Evolutionary conservation across 202 grass and related monocot species (phyloP), one percentile per base, ranked within the genome.

Genomic region (Schoenoplectus triqueter): DNA sequence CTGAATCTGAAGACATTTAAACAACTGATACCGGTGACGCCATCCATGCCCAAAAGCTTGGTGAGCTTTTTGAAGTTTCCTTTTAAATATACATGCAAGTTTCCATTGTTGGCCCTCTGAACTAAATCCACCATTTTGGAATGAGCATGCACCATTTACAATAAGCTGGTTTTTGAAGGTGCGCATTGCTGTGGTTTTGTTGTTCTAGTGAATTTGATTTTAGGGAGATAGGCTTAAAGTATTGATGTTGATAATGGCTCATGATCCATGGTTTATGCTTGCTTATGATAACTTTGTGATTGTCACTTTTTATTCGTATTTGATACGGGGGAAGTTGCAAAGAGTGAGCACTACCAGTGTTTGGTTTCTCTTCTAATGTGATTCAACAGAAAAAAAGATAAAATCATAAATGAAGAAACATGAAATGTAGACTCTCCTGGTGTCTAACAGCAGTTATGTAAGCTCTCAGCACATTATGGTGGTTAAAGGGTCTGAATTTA

Each of bases 1-100:
- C 66, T 86, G 83, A 84, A 84, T 84, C 80, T 92, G 80, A 90
- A 86, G 80, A 90, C 90, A 80, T 89, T 80, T 88, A 89, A 82
- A 61, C 78, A 89, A 69, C 60, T 89, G 51, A 89, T 86, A 69
- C 88, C 88, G 39, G 78, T 89, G 57, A 89, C 69, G 1, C 79
- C 88, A 49, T 83, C 88, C n/a, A 89, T 71, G 46, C 69, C 88
- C 14, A 89, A 89, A 86, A 82, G 68, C 55, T 89, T 15, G 61
- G 88, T 89, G 78, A 62, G 80, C 56, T 39, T 14, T 31, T 51
- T 45, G 4, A 18, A 70, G 22, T 82, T 14, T 47, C 7, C 13
- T 22, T 83, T 13, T 44, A 44, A 84, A 62, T 40, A 73, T 60
- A 7, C 8, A 61, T 73, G 3, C 49, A 59, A 67, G 69, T 74